phyloP scores from a whole-genome alignment of 768 basidiomycete species.

The Leccinum boreale region DNA sequence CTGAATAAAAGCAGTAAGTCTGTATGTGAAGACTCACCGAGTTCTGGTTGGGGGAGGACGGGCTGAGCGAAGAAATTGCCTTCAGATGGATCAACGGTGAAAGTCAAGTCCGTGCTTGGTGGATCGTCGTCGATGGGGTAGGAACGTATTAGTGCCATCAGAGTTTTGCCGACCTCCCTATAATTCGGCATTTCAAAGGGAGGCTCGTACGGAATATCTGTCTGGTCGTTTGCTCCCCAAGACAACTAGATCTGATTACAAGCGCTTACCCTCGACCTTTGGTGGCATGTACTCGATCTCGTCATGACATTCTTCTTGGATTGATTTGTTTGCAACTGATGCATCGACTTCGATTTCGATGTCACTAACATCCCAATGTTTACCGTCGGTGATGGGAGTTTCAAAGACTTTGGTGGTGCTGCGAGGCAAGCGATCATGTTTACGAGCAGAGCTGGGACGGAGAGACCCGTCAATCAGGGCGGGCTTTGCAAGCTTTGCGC shows the following conservation, averaged over 20 bases:
- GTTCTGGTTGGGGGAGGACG: constrained; percentile 17
- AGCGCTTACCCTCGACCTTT: constrained; percentile 43
- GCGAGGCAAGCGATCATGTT: constrained; percentile 55
- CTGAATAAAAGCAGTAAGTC: not conserved
- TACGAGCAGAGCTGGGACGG: constrained; percentile 67
- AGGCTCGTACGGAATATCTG: constrained; percentile 44
- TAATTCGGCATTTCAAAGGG: constrained; percentile 51
- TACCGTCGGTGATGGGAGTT: constrained; percentile 63
- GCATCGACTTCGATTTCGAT: constrained; percentile 35
- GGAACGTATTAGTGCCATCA: constrained; percentile 37
- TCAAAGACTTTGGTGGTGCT: constrained; percentile 51
- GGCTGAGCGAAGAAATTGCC: constrained; percentile 19
- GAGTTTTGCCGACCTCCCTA: constrained; percentile 35
- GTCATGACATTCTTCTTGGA: constrained; percentile 35
- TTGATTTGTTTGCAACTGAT: constrained; percentile 20
- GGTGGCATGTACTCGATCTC: constrained; percentile 59
- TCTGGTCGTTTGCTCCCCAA: not conserved
- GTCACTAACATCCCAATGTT: constrained; percentile 78
- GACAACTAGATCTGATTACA: not conserved
- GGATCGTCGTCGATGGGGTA: constrained; percentile 33
- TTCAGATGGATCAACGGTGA: constrained; percentile 20
- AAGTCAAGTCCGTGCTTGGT: constrained; percentile 15
- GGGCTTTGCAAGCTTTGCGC: constrained; percentile 36
- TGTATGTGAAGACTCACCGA: constrained; percentile 18
- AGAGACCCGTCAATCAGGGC: constrained; percentile 41